phyloP scores from a whole-genome alignment of 2,329 filamentous ascomycete species.

The Endocalyx cinctus region DNA sequence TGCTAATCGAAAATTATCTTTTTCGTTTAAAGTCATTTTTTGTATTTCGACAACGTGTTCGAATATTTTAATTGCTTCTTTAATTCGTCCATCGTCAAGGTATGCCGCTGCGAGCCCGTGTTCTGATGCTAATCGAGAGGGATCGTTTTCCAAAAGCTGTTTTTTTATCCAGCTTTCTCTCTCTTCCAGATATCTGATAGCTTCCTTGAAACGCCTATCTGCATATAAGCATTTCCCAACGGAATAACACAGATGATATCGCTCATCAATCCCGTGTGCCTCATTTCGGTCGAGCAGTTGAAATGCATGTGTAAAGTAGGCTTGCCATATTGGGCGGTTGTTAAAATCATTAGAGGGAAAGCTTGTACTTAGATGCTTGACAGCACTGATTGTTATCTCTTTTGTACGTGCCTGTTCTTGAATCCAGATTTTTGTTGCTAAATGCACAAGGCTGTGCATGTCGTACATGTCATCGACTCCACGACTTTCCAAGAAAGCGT shows the following conservation, averaged over 20 bases:
- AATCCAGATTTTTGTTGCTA: slow-evolving; percentile 26
- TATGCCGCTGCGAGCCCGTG: slow-evolving; percentile 19
- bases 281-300: slow-evolving; percentile 15
- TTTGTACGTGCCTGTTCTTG: slow-evolving; percentile 7
- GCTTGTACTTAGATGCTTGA: slow-evolving; percentile 1
- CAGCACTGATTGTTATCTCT: slow-evolving; percentile 2
- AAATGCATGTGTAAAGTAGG: slow-evolving; percentile 24
- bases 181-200: slow-evolving; percentile 7
- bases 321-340: slow-evolving; percentile 17
- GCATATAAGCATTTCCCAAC: slow-evolving; percentile 16
- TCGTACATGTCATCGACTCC: slow-evolving; percentile 23
- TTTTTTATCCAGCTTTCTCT: slow-evolving; percentile 4
- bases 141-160: slow-evolving; percentile 3
- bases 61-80: slow-evolving; percentile 17
- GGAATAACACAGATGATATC: slow-evolving; percentile 11
- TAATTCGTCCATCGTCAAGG: slow-evolving; percentile 8
- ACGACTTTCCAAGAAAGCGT: slow-evolving; percentile 26
- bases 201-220: slow-evolving; percentile 17
- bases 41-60: slow-evolving; percentile 16
- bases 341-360: slow-evolving; percentile 4
- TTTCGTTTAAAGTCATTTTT: slow-evolving; percentile 9
- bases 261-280: slow-evolving; percentile 10
- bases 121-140: slow-evolving; percentile 5
- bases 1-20: slow-evolving; percentile 3
- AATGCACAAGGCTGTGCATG: slow-evolving; percentile 33